Conservation (phyloP, 2,329 filamentous ascomycete species). For the Claviceps monticola region DNA sequence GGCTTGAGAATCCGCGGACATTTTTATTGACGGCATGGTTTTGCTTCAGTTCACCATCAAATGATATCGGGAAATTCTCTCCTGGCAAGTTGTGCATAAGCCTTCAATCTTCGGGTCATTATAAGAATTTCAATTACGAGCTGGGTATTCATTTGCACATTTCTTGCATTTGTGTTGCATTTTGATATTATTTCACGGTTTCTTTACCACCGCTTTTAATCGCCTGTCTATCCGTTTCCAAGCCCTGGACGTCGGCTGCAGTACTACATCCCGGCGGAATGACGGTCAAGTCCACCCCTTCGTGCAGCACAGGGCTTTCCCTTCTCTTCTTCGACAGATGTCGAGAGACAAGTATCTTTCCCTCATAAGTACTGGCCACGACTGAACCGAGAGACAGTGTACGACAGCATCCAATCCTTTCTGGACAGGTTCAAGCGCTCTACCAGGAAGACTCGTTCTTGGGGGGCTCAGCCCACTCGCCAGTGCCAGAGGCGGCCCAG, state of each 20-base stretch:
- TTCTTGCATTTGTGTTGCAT: too few species aligned
- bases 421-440: conserved; percentile 13
- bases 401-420: conserved; percentile 3
- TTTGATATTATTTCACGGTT: too few species aligned
- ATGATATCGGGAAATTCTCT: too few species aligned
- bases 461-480: conserved; percentile 52
- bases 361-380: conserved; percentile 82
- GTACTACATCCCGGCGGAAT: conserved; percentile 36
- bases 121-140: too few species aligned
- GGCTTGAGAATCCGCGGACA: too few species aligned
- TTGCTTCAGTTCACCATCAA: too few species aligned
- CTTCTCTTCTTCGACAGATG: conserved; percentile 47
- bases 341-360: conserved; percentile 76
- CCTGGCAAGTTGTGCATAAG: too few species aligned
- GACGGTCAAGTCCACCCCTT: conserved; percentile 83
- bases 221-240: neutral
- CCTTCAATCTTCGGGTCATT: too few species aligned
- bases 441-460: conserved; percentile 41
- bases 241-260: conserved; percentile 1
- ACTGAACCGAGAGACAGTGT: conserved; percentile 25
- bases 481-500: conserved; percentile 50
- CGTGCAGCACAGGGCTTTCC: conserved; percentile 94
- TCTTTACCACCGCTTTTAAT: too few species aligned
- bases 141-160: too few species aligned
- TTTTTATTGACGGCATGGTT: too few species aligned